phyloP scores from a whole-genome alignment of 2,329 filamentous ascomycete species.

The Alternaria tenuissima region DNA sequence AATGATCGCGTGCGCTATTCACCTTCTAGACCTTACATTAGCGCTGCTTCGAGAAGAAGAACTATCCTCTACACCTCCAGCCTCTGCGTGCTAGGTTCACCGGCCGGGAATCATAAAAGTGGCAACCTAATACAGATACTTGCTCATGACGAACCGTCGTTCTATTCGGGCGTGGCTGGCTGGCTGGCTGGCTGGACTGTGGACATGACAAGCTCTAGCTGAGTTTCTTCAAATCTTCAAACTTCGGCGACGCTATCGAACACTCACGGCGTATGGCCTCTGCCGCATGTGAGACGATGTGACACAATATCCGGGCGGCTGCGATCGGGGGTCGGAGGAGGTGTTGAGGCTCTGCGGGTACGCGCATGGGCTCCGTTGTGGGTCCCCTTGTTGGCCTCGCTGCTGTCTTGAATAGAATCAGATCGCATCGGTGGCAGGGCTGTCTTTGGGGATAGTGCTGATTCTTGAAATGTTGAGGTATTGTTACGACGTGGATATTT shows the following conservation, averaged over 20 bases:
- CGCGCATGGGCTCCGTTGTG: not conserved
- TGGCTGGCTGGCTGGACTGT: not conserved
- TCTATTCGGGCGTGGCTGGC: not conserved
- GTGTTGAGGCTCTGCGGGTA: conserved; percentile 6
- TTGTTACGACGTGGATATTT: not conserved
- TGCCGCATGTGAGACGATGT: not conserved
- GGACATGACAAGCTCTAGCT: not conserved
- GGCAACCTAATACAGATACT: not conserved
- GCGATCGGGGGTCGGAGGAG: not conserved
- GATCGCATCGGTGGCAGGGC: not conserved
- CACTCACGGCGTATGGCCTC: not conserved
- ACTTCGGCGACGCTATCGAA: not conserved
- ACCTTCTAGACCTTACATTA: conserved; percentile 6
- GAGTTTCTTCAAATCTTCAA: not conserved
- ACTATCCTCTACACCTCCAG: not conserved
- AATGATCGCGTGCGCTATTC: conserved; percentile 2
- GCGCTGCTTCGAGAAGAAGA: conserved; percentile 10
- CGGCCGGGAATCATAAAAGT: not conserved
- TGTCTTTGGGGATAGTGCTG: not conserved
- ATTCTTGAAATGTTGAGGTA: not conserved
- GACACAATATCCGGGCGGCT: not conserved
- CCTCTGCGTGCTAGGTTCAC: not conserved
- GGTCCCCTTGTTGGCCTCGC: not conserved
- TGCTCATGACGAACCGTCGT: not conserved
- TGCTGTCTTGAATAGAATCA: not conserved